Evolutionary conservation across 495 filamentous ascomycete genomes (phyloP), one percentile per base, ranked within the genome.

Genomic region (Amphirosellinia nigrospora): DNA sequence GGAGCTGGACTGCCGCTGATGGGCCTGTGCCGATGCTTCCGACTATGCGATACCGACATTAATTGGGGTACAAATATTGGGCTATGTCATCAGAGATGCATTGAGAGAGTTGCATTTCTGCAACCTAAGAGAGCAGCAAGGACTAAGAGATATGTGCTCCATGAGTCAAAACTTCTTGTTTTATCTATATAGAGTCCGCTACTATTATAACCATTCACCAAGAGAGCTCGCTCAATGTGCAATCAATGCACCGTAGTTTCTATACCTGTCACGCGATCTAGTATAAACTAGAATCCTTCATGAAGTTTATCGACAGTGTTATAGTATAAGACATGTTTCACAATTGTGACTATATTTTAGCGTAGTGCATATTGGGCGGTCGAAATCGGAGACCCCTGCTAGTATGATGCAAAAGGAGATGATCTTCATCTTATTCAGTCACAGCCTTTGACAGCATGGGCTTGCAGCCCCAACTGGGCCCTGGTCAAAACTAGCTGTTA

Each of bases 371-470:
- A 26, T 2, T 53, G 50, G 16, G 8, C 61, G 61, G 30, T 43
- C 43, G 23, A 64, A 64, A 64, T 28, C 15, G 43, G 43, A 32
- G 5, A 43, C 30, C 28, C 39, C 23, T 38, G 43, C 39, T 34
- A 13, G 38, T 45, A 34, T 32, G 16, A 23, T 46, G 39, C 19
- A 21, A 19, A 21, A 21, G 9, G 19, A 3, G 61, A 50, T 50
- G 61, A 64, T 64, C 61, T 30, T 64, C 43, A 64, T 64, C 61
- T 64, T 28, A 46, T 43, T 28, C 2, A 45, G 60, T 23, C 23
- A 45, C 30, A 64, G 43, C 13, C 56, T 13, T 21, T n/a, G n/a
- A n/a, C n/a, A 10, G 46, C 21, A n/a, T n/a, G n/a, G n/a, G n/a
- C n/a, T 55, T 55, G 48, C 21, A n/a, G 11, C 52, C 13, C 53